Evolutionary conservation across 2,329 filamentous ascomycete species (phyloP), one percentile per base, ranked within the genome.

Genomic region (Chaetomium strumarium): DNA sequence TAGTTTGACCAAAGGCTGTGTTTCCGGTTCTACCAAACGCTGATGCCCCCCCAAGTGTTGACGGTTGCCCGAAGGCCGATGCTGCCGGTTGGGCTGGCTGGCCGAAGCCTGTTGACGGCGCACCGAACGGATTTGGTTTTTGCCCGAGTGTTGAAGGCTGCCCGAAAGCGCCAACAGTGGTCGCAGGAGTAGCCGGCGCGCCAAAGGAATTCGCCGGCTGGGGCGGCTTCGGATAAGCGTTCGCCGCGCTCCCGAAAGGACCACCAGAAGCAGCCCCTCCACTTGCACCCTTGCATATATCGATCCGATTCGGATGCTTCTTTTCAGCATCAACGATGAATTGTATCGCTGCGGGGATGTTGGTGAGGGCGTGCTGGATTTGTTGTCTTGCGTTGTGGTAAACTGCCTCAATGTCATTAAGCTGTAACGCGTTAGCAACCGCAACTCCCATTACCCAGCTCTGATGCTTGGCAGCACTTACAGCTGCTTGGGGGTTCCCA

Each of bases 281-380:
- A 36, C 67, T 72, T 43, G 69, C 70, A 58, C 75, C 70, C 51
- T 75, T 71, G 66, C 78, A 80, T 17, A 84, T 74, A 58, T 91
- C 86, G 48, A 78, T 72, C 38, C 89, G 79, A 64, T 93, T 95
- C 1, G 88, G 88, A 62, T 90, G 88, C 38, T 82, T 79, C 49
- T 87, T 82, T 49, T 79, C 80, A 19, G 78, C 81, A 5, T 81
- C 77, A 10, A 84, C 63, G 13, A 93, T 72, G 64, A 85, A 93
- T 50, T 83, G 77, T 41, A 87, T 75, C 1, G 91, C 90, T 2
- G 84, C 87, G 55, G 85, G 77, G 10, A 88, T 67, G 62, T 95
- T 85, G 55, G 74, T 78, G 1, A 89, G 65, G 1, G 85, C 83
- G n/a, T 74, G 78, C 55, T 88, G 79, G 47, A 91, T 88, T 66